Conservation (phyloP, 306 rosid species). For the Cicer pinnatifidum region DNA sequence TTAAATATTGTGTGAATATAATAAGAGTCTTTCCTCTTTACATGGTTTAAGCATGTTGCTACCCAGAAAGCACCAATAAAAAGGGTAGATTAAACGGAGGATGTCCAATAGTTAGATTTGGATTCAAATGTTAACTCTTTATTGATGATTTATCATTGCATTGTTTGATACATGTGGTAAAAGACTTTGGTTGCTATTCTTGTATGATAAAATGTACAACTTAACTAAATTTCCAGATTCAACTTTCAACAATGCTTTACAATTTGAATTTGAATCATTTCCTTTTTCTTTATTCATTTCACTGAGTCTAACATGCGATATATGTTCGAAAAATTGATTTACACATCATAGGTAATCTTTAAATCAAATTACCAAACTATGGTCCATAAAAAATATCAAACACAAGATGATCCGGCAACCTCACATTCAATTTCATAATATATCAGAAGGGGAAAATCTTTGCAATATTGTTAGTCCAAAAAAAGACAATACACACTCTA, state of each 20-base stretch:
- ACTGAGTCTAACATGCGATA: neutral
- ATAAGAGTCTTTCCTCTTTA: neutral
- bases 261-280: neutral
- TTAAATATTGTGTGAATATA: too few species aligned
- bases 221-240: neutral
- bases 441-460: neutral
- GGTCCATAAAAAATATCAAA: constrained; percentile 6
- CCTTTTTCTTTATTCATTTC: constrained; percentile 4
- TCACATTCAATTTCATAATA: neutral
- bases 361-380: constrained; percentile 13
- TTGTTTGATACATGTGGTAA: neutral
- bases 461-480: constrained; percentile 15
- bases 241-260: neutral
- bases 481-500: neutral
- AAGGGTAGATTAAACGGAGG: neutral
- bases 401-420: neutral
- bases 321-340: neutral
- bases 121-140: neutral
- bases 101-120: neutral
- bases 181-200: neutral
- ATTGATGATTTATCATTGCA: neutral
- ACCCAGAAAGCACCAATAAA: neutral
- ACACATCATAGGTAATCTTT: constrained; percentile 2
- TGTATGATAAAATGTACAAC: neutral
- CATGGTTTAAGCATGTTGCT: neutral